Evolutionary conservation across 305 asterid species (phyloP), one percentile per base, ranked within the genome.

Genomic region (Plantago lanceolata): DNA sequence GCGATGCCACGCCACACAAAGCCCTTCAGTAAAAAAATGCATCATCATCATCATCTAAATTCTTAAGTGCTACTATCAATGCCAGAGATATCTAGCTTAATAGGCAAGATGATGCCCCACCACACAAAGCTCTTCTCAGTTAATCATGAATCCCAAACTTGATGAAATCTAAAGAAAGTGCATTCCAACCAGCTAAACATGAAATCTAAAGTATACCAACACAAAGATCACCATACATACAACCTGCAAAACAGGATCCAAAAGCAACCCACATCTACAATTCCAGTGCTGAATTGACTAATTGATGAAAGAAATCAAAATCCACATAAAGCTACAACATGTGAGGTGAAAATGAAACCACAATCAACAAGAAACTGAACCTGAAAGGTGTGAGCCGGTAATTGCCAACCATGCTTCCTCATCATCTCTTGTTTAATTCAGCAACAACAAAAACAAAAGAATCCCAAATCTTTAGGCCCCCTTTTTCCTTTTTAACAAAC

Each of bases 391-490:
- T 93, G 97, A 11, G 98, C 97, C 6, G 98, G 97, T 57, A 93
- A 65, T 78, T 93, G 95, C 97, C 97, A 93, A 65, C 98, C 98
- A 79, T 93, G 97, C 74, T 87, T 85, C 70, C 98, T 89, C 92
- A 87, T 94, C 98, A 93, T 93, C 69, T 65, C 90, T 79, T 65
- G 11, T 5, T 21, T 8, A 13, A 8, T 19, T 15, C 63, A 16
- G 57, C 64, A 7, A 2, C 66, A 37, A 57, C 16, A 63, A 55
- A 59, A 13, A 49, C 15, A 54, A 69, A 60, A 26, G 24, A 55
- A 26, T 26, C 59, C 43, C 51, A 44, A 54, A 44, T 56, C 58
- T 19, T 19, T 33, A 16, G 16, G 40, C 70, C 57, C 9, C 24
- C 45, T 55, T n/a, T 15, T n/a, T 15, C 47, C 57, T 8, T 19